Percentiles rank a stretch among this genome's conserved stretches.
Evolutionary conservation across 257 asterid genomes (phyloP).

Genomic region (Rauvolfia tetraphylla): DNA sequence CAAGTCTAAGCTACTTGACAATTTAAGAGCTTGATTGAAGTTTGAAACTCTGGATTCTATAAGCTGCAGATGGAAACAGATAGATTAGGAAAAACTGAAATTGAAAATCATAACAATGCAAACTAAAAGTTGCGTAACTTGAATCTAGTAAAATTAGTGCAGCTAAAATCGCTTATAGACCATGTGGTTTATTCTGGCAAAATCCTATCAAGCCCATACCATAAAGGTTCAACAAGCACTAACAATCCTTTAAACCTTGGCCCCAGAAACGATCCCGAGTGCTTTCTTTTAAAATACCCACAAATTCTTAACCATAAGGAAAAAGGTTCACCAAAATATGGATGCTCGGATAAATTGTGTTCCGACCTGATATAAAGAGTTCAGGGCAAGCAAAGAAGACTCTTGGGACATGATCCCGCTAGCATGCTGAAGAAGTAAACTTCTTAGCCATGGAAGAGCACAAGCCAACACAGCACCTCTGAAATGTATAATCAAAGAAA

Average conservation of each 20-base stretch:
- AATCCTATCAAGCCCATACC: no score
- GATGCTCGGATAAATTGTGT: background rate
- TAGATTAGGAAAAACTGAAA: background rate
- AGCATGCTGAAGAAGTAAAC: conserved; percentile 79
- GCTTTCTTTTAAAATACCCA: background rate
- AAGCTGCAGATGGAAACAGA: conserved; percentile 46
- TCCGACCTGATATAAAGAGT: conserved; percentile 81
- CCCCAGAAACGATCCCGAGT: background rate
- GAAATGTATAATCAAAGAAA: conserved; percentile 11
- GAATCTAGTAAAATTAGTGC: background rate
- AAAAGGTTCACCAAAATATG: background rate
- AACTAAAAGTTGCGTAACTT: background rate
- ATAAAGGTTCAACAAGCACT: no score
- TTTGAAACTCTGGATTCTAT: conserved; percentile 86
- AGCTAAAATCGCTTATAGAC: background rate
- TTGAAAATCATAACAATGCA: background rate
- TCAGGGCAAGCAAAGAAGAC: conserved; percentile 68
- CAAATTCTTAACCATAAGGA: no score
- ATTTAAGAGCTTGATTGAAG: conserved; percentile 49
- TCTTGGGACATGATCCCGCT: conserved; percentile 89
- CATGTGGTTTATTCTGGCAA: background rate
- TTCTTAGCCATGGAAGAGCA: conserved; percentile 93
- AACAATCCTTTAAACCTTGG: background rate
- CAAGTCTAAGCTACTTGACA: conserved; percentile 73
- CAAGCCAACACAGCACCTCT: conserved; percentile 93